Conservation (phyloP, 2,329 filamentous ascomycete genomes). For the Camillea tinctor region DNA sequence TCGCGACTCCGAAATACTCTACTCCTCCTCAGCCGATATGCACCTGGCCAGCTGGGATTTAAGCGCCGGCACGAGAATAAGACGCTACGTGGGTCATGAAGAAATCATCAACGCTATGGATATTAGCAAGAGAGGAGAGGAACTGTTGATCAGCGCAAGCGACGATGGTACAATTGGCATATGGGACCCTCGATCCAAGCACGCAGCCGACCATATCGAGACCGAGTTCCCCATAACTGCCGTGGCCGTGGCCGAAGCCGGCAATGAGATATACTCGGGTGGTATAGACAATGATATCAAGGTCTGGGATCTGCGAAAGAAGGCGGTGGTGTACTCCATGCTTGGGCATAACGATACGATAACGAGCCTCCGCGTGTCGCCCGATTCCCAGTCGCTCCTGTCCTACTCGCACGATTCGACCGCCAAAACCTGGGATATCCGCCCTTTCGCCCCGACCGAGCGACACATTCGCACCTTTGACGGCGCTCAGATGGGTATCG, state of each 20-base stretch:
- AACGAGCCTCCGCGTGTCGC: constrained; percentile 86
- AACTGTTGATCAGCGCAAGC: constrained; percentile 84
- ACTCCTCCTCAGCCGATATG: constrained; percentile 90
- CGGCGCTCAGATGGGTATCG: constrained; percentile 81
- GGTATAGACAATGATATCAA: constrained; percentile 97
- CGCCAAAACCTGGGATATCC: constrained; percentile 91
- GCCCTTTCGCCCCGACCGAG: constrained; percentile 88
- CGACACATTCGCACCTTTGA: constrained; percentile 85
- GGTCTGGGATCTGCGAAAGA: constrained; percentile 95
- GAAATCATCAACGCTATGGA: constrained; percentile 94
- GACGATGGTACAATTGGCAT: constrained; percentile 93
- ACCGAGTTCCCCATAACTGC: constrained; percentile 92
- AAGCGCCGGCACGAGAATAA: constrained; percentile 87
- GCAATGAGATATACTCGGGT: constrained; percentile 91
- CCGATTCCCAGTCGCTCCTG: constrained; percentile 84
- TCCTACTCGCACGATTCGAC: constrained; percentile 95
- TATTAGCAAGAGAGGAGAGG: constrained; percentile 84
- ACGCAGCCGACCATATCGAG: constrained; percentile 82
- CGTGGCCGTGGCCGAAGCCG: constrained; percentile 86
- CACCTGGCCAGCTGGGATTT: constrained; percentile 94
- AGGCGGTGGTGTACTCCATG: constrained; percentile 83
- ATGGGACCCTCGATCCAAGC: constrained; percentile 92
- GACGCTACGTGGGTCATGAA: constrained; percentile 88
- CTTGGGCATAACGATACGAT: constrained; percentile 88
- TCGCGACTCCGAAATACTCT: constrained; percentile 85